Conservation (phyloP, 176 grass and related monocot genomes). For the Oropetium thomaeum region DNA sequence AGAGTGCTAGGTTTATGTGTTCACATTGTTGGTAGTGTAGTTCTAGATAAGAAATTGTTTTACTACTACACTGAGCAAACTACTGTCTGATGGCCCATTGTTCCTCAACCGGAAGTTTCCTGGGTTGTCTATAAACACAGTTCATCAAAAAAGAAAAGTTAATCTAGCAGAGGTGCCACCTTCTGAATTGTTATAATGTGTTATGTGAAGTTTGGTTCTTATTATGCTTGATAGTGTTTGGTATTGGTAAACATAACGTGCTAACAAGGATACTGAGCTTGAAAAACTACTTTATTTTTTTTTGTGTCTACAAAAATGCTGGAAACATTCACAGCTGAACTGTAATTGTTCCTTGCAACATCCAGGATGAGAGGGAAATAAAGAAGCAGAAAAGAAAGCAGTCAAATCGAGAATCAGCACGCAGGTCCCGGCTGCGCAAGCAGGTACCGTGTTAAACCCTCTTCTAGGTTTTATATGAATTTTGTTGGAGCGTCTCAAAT, state of each 20-base stretch:
- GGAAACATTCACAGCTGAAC: background rate
- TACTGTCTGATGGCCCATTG: background rate
- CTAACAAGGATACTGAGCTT: background rate
- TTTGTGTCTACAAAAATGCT: background rate
- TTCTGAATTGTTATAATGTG: background rate
- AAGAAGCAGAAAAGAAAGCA: slow-evolving; percentile 95
- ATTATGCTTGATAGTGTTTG: background rate
- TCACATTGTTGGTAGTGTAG: background rate
- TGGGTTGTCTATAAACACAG: background rate
- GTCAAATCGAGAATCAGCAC: slow-evolving; percentile 94
- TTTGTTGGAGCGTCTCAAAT: background rate
- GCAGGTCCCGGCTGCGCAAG: slow-evolving; percentile 82
- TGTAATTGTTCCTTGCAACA: slow-evolving; percentile 21
- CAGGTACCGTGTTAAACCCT: slow-evolving; percentile 50
- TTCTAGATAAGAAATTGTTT: background rate
- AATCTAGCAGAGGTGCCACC: background rate
- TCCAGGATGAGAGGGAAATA: slow-evolving; percentile 91
- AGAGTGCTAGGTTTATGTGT: background rate
- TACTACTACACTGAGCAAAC: slow-evolving; percentile 3
- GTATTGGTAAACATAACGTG: background rate
- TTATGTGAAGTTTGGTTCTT: background rate
- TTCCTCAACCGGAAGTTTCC: background rate
- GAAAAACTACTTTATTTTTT: background rate
- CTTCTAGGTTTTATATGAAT: background rate
- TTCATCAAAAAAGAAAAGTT: background rate